Evolutionary conservation across 805 yeast genomes (phyloP).

Genomic region (Kodamaea kaohsiungensis): DNA sequence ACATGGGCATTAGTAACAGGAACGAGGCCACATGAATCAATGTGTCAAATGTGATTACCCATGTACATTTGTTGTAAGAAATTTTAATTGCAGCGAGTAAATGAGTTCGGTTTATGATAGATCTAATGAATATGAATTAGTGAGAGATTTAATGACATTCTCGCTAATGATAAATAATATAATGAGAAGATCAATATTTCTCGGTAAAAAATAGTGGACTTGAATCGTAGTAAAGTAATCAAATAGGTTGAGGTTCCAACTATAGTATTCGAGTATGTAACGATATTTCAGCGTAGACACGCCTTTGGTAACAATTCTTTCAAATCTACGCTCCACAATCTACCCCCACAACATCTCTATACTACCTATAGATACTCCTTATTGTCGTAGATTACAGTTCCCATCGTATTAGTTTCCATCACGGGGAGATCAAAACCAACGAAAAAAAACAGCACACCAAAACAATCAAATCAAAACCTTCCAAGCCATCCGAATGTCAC

Average conservation of each 20-base stretch:
- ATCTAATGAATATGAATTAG: not conserved
- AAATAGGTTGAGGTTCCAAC: not conserved
- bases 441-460: conserved; percentile 3
- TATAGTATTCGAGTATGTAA: too few species aligned
- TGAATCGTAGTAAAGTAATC: not conserved
- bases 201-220: not conserved
- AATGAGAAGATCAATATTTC: not conserved
- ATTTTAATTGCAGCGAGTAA: too few species aligned
- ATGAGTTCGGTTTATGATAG: not conserved
- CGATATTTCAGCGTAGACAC: not conserved
- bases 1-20: not conserved
- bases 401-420: not conserved
- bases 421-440: not conserved
- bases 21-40: not conserved
- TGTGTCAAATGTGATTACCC: not conserved
- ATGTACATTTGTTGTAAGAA: too few species aligned
- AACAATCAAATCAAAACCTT: not conserved
- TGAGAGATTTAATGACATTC: not conserved
- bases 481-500: conserved; percentile 9
- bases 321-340: not conserved
- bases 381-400: not conserved
- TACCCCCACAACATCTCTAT: not conserved
- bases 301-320: not conserved
- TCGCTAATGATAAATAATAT: not conserved
- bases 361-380: not conserved